A percentile compares a stretch with the other conserved stretches of the same genome.
Evolutionary conservation across 805 yeast genomes (phyloP).

Genomic region (Yamadazyma sp.): DNA sequence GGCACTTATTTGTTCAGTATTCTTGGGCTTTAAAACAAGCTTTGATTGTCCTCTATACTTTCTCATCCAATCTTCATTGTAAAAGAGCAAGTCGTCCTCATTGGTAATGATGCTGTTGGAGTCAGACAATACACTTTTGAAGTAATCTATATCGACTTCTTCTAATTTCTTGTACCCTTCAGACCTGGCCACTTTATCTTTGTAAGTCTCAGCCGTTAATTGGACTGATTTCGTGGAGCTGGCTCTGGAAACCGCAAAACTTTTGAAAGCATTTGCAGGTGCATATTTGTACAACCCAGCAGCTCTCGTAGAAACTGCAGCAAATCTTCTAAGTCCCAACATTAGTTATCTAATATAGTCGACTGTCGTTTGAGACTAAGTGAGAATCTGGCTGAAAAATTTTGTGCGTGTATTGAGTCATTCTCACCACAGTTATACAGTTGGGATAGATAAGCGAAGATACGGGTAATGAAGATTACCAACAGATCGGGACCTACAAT

Average conservation of each 20-base stretch:
- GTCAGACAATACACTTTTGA: constrained; percentile 56
- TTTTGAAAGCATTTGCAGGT: not conserved
- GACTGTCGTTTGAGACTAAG: too few relatives aligned
- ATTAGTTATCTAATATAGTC: too few relatives aligned
- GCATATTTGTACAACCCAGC: not conserved
- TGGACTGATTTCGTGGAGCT: constrained; percentile 32
- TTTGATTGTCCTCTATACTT: constrained; percentile 87
- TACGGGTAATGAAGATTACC: too few relatives aligned
- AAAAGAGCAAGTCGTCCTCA: constrained; percentile 62
- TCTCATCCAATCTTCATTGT: constrained; percentile 92
- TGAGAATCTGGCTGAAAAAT: too few relatives aligned
- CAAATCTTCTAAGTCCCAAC: constrained; percentile 3
- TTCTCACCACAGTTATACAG: too few relatives aligned
- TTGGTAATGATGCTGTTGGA: constrained; percentile 52
- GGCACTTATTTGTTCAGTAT: constrained; percentile 71
- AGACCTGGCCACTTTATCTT: constrained; percentile 52
- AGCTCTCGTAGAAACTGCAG: not conserved
- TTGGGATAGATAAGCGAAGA: too few relatives aligned
- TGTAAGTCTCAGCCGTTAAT: constrained; percentile 72
- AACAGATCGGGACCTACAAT: too few relatives aligned
- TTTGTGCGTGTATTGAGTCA: too few relatives aligned
- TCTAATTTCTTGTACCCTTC: constrained; percentile 51
- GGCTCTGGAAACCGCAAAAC: too few relatives aligned
- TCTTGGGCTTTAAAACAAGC: constrained; percentile 78
- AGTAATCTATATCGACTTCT: constrained; percentile 57